A percentile compares a stretch with the other conserved stretches of the same genome.
Evolutionary conservation across 1,139 yeast species (phyloP).

Genomic region (Tardiomyces blankii): DNA sequence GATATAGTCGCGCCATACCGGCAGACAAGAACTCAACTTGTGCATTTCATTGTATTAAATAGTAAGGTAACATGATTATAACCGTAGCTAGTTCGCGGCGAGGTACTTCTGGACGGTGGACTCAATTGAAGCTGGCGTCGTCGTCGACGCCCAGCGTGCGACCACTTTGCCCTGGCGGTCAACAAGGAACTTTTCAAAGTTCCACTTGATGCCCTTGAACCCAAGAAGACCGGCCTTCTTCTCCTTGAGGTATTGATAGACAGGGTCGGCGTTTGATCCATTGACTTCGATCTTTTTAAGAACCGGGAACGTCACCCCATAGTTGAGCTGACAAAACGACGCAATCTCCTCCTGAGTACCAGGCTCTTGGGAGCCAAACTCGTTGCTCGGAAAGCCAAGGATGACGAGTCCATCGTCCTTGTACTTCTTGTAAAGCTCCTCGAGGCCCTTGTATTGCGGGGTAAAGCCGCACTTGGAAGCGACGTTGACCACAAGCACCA

Average conservation of each 20-base stretch:
- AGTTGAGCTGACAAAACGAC: slow-evolving; percentile 50
- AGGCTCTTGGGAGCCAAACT: slow-evolving; percentile 87
- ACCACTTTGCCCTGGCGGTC: slow-evolving; percentile 64
- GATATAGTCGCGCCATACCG: too few species aligned
- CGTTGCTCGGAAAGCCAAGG: slow-evolving; percentile 89
- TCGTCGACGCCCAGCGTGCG: slow-evolving; percentile 55
- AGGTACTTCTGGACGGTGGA: slow-evolving; percentile 37
- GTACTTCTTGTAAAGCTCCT: slow-evolving; percentile 70
- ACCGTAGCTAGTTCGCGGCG: too few species aligned
- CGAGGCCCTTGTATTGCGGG: slow-evolving; percentile 71
- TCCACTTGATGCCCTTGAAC: slow-evolving; percentile 81
- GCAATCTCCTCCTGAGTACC: slow-evolving; percentile 55
- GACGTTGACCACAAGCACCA: slow-evolving; percentile 78
- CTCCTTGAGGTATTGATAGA: slow-evolving; percentile 62
- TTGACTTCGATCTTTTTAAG: slow-evolving; percentile 83
- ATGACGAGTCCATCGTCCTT: slow-evolving; percentile 65
- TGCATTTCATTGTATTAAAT: too few species aligned
- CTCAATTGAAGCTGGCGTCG: slow-evolving; percentile 54
- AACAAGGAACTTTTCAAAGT: slow-evolving; percentile 83
- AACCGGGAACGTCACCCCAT: slow-evolving; percentile 82
- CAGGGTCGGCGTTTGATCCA: slow-evolving; percentile 72
- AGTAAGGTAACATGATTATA: too few species aligned
- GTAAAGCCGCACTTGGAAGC: slow-evolving; percentile 65
- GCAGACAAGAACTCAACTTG: too few species aligned
- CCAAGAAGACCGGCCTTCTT: slow-evolving; percentile 60